Percentiles rank a stretch among this genome's conserved stretches.
Conservation (phyloP, 2,329 filamentous ascomycete genomes). For the Westerdykella sp. region DNA sequence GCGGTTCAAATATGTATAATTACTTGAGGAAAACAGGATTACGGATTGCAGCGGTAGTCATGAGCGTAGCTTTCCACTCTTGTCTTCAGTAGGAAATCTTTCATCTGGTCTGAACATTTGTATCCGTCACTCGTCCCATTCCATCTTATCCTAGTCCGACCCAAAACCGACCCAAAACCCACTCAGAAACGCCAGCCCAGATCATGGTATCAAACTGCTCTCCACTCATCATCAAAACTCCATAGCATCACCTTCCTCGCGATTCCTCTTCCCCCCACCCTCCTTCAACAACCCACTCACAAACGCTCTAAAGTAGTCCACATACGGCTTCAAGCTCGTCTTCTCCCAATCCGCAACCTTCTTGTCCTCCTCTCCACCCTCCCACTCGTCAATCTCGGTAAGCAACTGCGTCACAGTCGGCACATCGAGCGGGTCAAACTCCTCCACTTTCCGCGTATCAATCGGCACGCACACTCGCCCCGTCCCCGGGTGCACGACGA, state of each 20-base stretch:
- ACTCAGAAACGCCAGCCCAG: background rate
- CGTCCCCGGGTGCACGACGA: conserved; percentile 92
- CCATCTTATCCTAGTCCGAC: background rate
- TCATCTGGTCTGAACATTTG: background rate
- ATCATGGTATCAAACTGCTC: background rate
- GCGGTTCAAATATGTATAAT: conserved; percentile 18
- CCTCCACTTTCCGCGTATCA: conserved; percentile 64
- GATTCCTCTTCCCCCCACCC: conserved; percentile 43
- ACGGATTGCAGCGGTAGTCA: conserved; percentile 6
- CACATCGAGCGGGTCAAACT: conserved; percentile 82
- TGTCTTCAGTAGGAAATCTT: conserved; percentile 19
- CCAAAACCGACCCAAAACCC: background rate
- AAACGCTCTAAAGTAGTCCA: conserved; percentile 82
- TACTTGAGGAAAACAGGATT: conserved; percentile 12
- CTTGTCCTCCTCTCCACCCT: conserved; percentile 46
- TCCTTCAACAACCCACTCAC: conserved; percentile 75
- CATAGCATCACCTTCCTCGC: conserved; percentile 57
- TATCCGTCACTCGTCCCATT: background rate
- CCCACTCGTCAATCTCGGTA: conserved; percentile 79
- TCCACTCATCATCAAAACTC: conserved; percentile 51
- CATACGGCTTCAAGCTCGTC: conserved; percentile 86
- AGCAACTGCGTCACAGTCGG: conserved; percentile 81
- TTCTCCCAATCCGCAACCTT: conserved; percentile 86
- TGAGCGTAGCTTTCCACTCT: conserved; percentile 29
- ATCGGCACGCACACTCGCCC: conserved; percentile 95